Percentiles rank a stretch among this genome's conserved stretches.
phyloP scores from a whole-genome alignment of 441 rosid species.

The Syzygium syzygioides region DNA sequence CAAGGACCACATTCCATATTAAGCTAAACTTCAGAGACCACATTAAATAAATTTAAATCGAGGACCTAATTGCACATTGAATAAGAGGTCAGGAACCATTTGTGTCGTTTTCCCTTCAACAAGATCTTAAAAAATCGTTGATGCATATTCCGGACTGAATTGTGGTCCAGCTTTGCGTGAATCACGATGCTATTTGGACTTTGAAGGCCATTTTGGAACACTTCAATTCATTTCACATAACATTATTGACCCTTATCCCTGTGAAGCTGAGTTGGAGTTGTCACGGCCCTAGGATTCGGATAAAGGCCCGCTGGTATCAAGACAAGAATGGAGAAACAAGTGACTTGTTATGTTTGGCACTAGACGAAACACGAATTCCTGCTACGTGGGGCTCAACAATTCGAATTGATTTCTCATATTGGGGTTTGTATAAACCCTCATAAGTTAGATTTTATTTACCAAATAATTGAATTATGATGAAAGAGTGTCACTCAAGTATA shows the following conservation, averaged over 20 bases:
- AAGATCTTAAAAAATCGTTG: not conserved
- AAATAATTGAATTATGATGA: not conserved
- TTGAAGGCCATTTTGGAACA: not conserved
- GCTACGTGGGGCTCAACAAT: not conserved
- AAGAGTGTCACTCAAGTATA: not conserved
- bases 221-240: not conserved
- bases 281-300: slow-evolving; percentile 15
- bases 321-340: not conserved
- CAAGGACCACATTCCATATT: too few species aligned
- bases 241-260: slow-evolving; percentile 16
- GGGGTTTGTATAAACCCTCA: not conserved
- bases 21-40: too few species aligned
- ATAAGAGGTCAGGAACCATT: too few species aligned
- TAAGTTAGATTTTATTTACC: not conserved
- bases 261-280: slow-evolving; percentile 7
- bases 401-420: not conserved
- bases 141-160: not conserved
- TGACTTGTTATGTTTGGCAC: not conserved
- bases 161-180: not conserved
- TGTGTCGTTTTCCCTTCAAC: not conserved
- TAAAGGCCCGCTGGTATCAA: not conserved
- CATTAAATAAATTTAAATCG: too few species aligned
- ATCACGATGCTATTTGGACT: not conserved
- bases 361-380: not conserved
- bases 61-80: too few species aligned